Evolutionary conservation across 495 filamentous ascomycete genomes (phyloP).

Genomic region (Neurospora tetraspora): DNA sequence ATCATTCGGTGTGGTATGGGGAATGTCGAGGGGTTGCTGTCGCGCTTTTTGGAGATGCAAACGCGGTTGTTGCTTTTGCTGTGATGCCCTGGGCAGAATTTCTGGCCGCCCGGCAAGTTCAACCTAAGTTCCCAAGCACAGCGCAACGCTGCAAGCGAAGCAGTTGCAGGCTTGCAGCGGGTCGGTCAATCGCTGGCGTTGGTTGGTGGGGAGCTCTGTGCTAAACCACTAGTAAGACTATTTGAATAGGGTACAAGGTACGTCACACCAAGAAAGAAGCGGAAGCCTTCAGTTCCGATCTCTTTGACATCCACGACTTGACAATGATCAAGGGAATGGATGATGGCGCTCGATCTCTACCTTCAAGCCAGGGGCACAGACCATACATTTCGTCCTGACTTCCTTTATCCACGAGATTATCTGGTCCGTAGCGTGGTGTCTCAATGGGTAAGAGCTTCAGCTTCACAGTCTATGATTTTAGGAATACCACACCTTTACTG

Average conservation of each 20-base stretch:
- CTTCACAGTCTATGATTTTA: background rate
- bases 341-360: too few relatives aligned
- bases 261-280: background rate
- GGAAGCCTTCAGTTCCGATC: background rate
- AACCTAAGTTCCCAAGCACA: slow-evolving; percentile 11
- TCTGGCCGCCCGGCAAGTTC: slow-evolving; percentile 11
- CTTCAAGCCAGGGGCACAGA: too few relatives aligned
- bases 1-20: slow-evolving; percentile 14
- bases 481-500: background rate
- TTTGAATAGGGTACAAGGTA: background rate
- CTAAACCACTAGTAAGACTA: background rate
- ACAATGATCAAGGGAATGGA: background rate
- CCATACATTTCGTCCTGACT: too few relatives aligned
- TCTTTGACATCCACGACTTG: background rate
- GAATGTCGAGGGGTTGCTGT: slow-evolving; percentile 5
- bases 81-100: slow-evolving; percentile 14
- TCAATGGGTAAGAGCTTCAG: background rate
- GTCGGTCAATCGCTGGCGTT: background rate
- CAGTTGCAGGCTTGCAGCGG: background rate
- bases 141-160: background rate
- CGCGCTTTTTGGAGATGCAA: slow-evolving; percentile 12
- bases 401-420: too few relatives aligned
- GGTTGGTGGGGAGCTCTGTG: background rate
- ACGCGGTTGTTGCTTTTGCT: slow-evolving; percentile 14
- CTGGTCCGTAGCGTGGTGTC: too few relatives aligned